Base-by-base conservation (phyloP, 202 grass and related monocot genomes). In the Bolboschoenoplectus hybrid region DNA sequence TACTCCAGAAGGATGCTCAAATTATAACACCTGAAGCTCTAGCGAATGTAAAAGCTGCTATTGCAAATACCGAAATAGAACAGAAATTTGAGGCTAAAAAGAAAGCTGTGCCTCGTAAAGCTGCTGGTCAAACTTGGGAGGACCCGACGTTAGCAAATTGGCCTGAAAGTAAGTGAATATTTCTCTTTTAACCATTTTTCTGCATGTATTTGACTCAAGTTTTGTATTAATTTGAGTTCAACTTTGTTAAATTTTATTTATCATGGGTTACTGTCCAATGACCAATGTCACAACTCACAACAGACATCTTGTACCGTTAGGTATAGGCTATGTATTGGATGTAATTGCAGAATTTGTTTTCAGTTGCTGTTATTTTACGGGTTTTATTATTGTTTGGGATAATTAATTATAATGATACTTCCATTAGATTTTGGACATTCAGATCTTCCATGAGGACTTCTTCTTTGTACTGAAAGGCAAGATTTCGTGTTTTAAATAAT, bases 111-210 rank as follows among this genome's bases (percentile, higher is more conserved):
- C 92, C 90, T 65, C 71, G 86, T 56, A 97, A 97, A 87, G 92
- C 94, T 82, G 94, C 90, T 73, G 92, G 92, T 17, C 90, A 97
- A 71, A 88, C 63, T 51, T 97, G 94, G 94, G 90, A 94, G 73
- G 94, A 97, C 68, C 92, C 89, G 1, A 91, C 87, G 8, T 81
- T 94, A 65, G 85, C 89, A 77, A 89, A 92, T 81, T 97, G 94
- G 94, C 90, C 89, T 84, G 89, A 97, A 89, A 91, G 94, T 97
- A 94, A 77, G 89, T 78, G 35, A 2, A 26, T 58, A n/a, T n/a
- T 17, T n/a, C 6, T 17, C 13, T 58, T 16, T 78, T 58, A 58
- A 17, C 6, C 5, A 38, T n/a, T 9, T 57, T 55, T 40, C 34
- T 78, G 41, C 19, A 26, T 36, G 26, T 75, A 13, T 20, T 67